phyloP scores from a whole-genome alignment of 73 alveolate species.

The Paramecium primaurelia region DNA sequence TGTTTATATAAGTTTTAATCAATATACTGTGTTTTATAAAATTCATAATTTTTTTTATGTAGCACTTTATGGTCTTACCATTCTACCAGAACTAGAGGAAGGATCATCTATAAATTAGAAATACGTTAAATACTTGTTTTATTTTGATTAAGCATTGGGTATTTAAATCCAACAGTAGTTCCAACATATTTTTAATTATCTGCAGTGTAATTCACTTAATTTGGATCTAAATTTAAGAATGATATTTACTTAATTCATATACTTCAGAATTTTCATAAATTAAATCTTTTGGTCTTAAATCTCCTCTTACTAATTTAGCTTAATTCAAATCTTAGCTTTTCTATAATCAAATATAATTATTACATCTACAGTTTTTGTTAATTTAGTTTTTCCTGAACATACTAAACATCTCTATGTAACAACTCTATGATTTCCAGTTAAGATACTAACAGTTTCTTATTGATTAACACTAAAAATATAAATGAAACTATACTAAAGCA shows the following conservation, averaged over 20 bases:
- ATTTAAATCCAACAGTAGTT: conserved; percentile 41
- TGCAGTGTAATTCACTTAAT: neutral
- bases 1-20: neutral
- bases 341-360: neutral
- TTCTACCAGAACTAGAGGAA: conserved; percentile 34
- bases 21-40: neutral
- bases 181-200: conserved; percentile 33
- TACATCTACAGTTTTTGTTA: conserved; percentile 32
- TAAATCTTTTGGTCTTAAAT: conserved; percentile 26
- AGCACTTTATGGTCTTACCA: conserved; percentile 40
- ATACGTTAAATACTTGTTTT: neutral
- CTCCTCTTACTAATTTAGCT: conserved; percentile 40
- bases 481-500: neutral
- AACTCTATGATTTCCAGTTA: conserved; percentile 53
- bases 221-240: neutral
- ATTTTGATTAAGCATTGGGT: neutral
- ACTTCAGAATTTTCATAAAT: conserved; percentile 39
- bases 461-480: conserved; percentile 21
- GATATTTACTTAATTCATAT: conserved; percentile 8
- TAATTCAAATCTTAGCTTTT: neutral
- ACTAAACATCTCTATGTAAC: conserved; percentile 36
- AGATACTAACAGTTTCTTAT: conserved; percentile 32
- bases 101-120: neutral
- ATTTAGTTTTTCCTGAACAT: neutral
- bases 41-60: neutral